Evolutionary conservation across 1,284 basidiomycete genomes (phyloP).

Genomic region (Cutaneotrichosporon arboriforme): DNA sequence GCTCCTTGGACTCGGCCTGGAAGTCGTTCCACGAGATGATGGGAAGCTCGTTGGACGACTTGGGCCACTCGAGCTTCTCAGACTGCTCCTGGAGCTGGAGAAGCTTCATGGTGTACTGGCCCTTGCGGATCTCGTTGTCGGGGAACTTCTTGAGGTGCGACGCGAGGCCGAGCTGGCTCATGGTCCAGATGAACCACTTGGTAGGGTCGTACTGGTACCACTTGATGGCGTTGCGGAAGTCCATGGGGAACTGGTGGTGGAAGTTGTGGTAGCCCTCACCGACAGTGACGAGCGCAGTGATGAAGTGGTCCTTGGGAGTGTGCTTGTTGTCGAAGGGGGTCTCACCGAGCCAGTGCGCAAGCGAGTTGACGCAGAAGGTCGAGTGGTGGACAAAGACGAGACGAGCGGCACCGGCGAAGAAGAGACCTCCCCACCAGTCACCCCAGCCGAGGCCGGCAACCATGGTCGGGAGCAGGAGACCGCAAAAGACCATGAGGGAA

Average conservation of each 20-base stretch:
- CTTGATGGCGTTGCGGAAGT: conserved; percentile 86
- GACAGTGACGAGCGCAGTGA: conserved; percentile 80
- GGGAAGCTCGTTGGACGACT: conserved; percentile 59
- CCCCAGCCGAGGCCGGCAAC: conserved; percentile 77
- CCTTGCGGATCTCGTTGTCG: conserved; percentile 87
- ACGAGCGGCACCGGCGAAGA: conserved; percentile 78
- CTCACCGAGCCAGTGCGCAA: conserved; percentile 90
- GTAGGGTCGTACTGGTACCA: conserved; percentile 75
- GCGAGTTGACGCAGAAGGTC: conserved; percentile 91
- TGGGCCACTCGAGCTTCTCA: conserved; percentile 69
- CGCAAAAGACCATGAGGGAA: conserved; percentile 64
- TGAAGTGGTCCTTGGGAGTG: conserved; percentile 78
- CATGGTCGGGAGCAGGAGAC: conserved; percentile 66
- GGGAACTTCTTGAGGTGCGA: conserved; percentile 87
- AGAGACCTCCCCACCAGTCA: conserved; percentile 75
- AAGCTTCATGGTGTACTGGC: conserved; percentile 86
- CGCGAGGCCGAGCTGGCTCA: conserved; percentile 65
- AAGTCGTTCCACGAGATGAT: conserved; percentile 75
- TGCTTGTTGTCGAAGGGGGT: conserved; percentile 92
- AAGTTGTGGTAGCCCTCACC: conserved; percentile 97
- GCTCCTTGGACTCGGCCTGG: conserved; percentile 67
- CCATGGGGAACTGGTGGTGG: conserved; percentile 88
- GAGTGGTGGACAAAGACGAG: conserved; percentile 87
- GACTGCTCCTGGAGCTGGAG: conserved; percentile 70
- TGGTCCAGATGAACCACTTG: conserved; percentile 82